Conservation (phyloP, 768 basidiomycete genomes). For the Boletus sensibilis region DNA sequence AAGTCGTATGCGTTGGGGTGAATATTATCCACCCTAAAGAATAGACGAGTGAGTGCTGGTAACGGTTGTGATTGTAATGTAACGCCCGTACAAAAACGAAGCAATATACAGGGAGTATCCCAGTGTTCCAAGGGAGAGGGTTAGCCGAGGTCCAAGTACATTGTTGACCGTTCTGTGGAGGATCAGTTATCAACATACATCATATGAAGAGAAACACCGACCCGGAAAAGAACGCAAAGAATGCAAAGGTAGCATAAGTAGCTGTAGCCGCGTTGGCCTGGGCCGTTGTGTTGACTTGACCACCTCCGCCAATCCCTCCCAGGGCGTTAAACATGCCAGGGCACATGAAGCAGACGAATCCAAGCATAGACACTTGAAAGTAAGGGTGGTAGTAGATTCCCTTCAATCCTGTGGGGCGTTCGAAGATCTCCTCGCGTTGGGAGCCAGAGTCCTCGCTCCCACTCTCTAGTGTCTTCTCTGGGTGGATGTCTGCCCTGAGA, state of each 20-base stretch:
- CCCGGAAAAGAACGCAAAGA: constrained; percentile 70
- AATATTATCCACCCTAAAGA: constrained; percentile 62
- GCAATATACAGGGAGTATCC: constrained; percentile 80
- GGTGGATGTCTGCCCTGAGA: constrained; percentile 15
- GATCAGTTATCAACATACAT: neutral
- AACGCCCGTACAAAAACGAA: constrained; percentile 59
- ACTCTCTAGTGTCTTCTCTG: constrained; percentile 24
- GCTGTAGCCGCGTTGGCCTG: constrained; percentile 70
- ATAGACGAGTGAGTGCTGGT: neutral
- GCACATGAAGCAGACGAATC: constrained; percentile 62
- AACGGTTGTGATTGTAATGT: neutral
- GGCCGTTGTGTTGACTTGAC: constrained; percentile 63
- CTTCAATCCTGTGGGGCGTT: constrained; percentile 50
- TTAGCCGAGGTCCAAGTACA: constrained; percentile 69
- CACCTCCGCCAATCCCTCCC: constrained; percentile 77
- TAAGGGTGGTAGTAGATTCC: constrained; percentile 58
- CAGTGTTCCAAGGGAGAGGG: constrained; percentile 68
- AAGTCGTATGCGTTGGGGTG: constrained; percentile 60
- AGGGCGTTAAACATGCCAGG: constrained; percentile 77
- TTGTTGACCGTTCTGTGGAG: constrained; percentile 70
- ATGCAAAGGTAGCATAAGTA: constrained; percentile 63
- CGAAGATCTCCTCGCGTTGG: constrained; percentile 34
- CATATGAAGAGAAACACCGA: constrained; percentile 28
- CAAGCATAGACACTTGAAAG: constrained; percentile 52
- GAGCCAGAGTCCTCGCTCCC: constrained; percentile 32